These are phyloP conservation scores for Cystobasidium tubakii DNA, from an alignment of 768 basidiomycete species.

Conservation along the genomic window DNA sequence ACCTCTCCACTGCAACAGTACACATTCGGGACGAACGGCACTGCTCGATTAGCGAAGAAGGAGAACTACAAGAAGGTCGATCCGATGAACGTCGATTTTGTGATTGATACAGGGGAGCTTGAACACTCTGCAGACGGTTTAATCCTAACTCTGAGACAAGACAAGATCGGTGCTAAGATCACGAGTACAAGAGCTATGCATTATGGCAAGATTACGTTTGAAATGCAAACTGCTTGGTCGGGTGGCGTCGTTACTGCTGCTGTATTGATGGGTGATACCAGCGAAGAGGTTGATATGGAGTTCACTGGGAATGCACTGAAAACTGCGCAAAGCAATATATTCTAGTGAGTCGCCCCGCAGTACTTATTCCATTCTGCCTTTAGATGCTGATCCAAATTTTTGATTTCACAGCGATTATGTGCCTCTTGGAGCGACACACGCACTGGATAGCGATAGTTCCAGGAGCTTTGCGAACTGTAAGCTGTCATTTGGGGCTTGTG, in stretches of 20 bases:
- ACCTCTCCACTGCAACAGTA: background rate
- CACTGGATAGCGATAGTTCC: conserved; percentile 4
- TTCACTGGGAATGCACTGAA: conserved; percentile 6
- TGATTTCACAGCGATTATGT: background rate
- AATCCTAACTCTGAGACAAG: conserved; percentile 3
- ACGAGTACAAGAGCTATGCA: conserved; percentile 23
- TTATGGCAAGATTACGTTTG: conserved; percentile 18
- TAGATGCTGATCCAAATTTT: no score
- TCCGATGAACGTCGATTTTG: conserved; percentile 20
- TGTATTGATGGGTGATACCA: conserved; percentile 27
- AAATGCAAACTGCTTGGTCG: conserved; percentile 32
- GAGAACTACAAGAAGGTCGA: conserved; percentile 17
- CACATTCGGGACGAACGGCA: conserved; percentile 23
- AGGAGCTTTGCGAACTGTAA: conserved; percentile 17
- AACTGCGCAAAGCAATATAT: conserved; percentile 4
- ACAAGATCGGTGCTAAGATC: conserved; percentile 10
- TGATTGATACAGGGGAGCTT: conserved; percentile 25
- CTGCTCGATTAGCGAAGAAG: conserved; percentile 18
- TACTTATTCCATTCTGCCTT: no score
- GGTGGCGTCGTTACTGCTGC: conserved; percentile 30
- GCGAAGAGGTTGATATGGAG: conserved; percentile 27
- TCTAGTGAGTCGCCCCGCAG: conserved; percentile 12
- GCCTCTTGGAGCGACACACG: background rate
- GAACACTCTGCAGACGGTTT: background rate
- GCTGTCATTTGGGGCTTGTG: no score